Evolutionary conservation across 208 protist species (phyloP).

Genomic region (Leishmania tarentolae): DNA sequence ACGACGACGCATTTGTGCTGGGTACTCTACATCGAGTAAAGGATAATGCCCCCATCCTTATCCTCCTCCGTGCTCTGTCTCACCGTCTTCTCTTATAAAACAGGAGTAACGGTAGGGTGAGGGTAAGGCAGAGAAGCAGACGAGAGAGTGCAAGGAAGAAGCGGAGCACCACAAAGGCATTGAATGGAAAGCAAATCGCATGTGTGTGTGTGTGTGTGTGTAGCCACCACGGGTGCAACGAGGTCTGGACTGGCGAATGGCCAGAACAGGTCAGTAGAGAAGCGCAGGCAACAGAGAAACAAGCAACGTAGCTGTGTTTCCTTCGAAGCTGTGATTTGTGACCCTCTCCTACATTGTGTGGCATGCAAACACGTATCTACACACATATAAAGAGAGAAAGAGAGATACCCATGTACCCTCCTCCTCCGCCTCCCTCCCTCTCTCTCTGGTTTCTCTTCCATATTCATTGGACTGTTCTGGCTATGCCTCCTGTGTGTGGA

Average conservation of each 20-base stretch:
- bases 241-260: not conserved
- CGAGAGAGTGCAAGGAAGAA: not conserved
- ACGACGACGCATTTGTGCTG: not conserved
- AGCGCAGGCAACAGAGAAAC: not conserved
- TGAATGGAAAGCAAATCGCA: not conserved
- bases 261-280: not conserved
- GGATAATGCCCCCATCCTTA: not conserved
- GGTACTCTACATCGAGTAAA: slow-evolving; percentile 1
- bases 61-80: not conserved
- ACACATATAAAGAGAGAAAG: not conserved
- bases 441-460: not conserved
- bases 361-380: not conserved
- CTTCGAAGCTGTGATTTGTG: not conserved
- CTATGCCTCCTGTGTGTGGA: not conserved
- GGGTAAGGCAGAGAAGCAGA: no score
- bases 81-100: not conserved
- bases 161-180: not conserved
- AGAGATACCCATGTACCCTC: not conserved
- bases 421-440: not conserved
- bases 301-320: not conserved
- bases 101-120: not conserved
- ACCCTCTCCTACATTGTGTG: not conserved
- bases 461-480: not conserved
- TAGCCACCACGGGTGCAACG: not conserved
- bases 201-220: not conserved